Evolutionary conservation across 2,329 filamentous ascomycete species (phyloP).

Genomic region (Pyrenophora seminiperda): DNA sequence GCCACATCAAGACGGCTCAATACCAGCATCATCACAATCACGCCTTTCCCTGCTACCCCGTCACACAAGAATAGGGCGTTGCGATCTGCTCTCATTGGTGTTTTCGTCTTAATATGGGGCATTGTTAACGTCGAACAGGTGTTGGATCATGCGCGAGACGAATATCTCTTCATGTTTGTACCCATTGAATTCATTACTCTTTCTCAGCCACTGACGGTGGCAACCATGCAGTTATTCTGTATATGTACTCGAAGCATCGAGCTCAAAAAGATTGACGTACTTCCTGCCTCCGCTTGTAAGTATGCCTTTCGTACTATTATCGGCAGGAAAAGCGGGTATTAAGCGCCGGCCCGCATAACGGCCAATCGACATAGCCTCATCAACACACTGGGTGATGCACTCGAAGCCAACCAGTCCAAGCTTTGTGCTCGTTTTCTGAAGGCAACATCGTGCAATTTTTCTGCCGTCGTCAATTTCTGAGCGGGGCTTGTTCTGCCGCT

Average conservation of each 20-base stretch:
- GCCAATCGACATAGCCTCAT: slow-evolving; percentile 41
- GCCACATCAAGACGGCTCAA: slow-evolving; percentile 5
- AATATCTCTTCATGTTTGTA: slow-evolving; percentile 77
- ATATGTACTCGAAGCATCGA: slow-evolving; percentile 59
- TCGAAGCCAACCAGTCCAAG: slow-evolving; percentile 26
- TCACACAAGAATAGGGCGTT: neutral
- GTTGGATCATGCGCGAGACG: slow-evolving; percentile 68
- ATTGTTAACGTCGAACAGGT: slow-evolving; percentile 52
- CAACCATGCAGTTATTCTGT: slow-evolving; percentile 54
- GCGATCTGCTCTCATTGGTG: neutral
- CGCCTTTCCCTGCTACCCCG: neutral
- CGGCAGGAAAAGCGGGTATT: slow-evolving; percentile 31
- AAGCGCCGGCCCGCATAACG: slow-evolving; percentile 41
- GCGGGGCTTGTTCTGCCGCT: slow-evolving; percentile 32
- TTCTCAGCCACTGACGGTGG: slow-evolving; percentile 65
- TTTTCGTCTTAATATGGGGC: slow-evolving; percentile 40
- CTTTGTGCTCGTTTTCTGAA: slow-evolving; percentile 1
- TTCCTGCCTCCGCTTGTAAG: slow-evolving; percentile 56
- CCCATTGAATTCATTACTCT: slow-evolving; percentile 10
- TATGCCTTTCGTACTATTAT: slow-evolving; percentile 34
- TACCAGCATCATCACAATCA: slow-evolving; percentile 1
- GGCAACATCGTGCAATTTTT: slow-evolving; percentile 6
- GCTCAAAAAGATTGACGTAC: slow-evolving; percentile 56
- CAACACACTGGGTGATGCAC: slow-evolving; percentile 12
- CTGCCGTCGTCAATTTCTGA: slow-evolving; percentile 14